Evolutionary conservation across 371 early-diverging fungal species (phyloP).

Genomic region (Amoeboradix gromovi): DNA sequence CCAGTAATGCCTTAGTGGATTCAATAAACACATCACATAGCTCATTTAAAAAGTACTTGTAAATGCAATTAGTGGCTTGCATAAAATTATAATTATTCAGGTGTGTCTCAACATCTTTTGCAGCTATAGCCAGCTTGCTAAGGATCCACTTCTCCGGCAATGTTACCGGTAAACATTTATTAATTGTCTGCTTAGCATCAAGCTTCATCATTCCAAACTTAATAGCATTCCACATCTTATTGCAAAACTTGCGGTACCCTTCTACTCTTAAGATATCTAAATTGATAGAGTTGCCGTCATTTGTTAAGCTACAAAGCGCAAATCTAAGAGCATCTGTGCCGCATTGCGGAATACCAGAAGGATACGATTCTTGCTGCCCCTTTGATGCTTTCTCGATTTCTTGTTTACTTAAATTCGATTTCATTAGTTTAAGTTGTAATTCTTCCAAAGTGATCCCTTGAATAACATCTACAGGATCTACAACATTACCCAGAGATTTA

Average conservation of each 20-base stretch:
- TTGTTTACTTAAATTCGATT: constrained; percentile 69
- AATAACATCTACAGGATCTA: constrained; percentile 95
- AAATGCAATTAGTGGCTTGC: constrained; percentile 57
- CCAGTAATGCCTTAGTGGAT: constrained; percentile 7
- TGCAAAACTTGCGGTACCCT: constrained; percentile 97
- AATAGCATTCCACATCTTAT: constrained; percentile 94
- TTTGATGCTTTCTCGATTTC: constrained; percentile 64
- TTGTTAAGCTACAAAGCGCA: constrained; percentile 70
- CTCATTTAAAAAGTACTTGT: constrained; percentile 87
- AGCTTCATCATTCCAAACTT: constrained; percentile 73
- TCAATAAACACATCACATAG: constrained; percentile 95
- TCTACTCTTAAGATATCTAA: constrained; percentile 85
- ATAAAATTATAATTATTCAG: constrained; percentile 76
- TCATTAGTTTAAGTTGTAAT: constrained; percentile 41
- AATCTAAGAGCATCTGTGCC: constrained; percentile 98
- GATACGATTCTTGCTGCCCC: constrained; percentile 73
- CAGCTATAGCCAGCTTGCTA: constrained; percentile 51
- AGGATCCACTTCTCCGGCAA: constrained; percentile 80
- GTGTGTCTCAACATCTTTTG: constrained; percentile 35
- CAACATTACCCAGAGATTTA: constrained; percentile 93
- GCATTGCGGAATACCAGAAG: constrained; percentile 93
- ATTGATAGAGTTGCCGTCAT: constrained; percentile 75
- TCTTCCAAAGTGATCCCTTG: constrained; percentile 51
- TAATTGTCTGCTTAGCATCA: constrained; percentile 34
- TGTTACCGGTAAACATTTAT: constrained; percentile 31